Conservation (phyloP, 257 asterid species). For the Handroanthus guayacan region DNA sequence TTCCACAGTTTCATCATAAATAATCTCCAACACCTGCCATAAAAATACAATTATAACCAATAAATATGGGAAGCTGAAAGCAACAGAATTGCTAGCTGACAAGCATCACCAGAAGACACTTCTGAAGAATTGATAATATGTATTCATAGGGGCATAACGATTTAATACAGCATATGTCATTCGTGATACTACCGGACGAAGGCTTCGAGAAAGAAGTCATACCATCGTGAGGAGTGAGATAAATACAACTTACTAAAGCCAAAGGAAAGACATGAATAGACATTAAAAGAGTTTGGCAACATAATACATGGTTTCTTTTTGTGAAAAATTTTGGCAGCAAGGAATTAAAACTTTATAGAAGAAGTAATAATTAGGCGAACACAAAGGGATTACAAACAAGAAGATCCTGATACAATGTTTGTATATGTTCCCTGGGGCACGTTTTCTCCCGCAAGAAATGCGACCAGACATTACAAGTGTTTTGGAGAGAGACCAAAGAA, state of each 20-base stretch:
- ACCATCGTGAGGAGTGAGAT: too few species aligned
- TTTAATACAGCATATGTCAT: too few species aligned
- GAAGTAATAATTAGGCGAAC: not conserved
- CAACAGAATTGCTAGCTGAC: not conserved
- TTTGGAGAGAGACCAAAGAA: too few species aligned
- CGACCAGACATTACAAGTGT: too few species aligned
- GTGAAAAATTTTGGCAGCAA: too few species aligned
- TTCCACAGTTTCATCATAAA: conserved; percentile 94
- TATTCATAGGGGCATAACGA: too few species aligned
- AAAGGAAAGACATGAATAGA: not conserved
- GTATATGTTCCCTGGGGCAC: too few species aligned
- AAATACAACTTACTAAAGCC: not conserved
- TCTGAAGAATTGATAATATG: not conserved
- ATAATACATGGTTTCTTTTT: not conserved
- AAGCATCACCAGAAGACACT: not conserved
- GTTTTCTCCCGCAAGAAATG: too few species aligned
- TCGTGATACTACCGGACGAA: too few species aligned
- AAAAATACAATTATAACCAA: not conserved
- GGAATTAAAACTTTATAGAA: too few species aligned
- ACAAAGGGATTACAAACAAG: not conserved
- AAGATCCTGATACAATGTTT: not conserved
- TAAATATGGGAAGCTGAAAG: not conserved
- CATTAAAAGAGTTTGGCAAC: not conserved
- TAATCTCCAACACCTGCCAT: conserved; percentile 92
- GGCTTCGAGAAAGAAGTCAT: too few species aligned